Evolutionary conservation across 768 basidiomycete species (phyloP).

Genomic region (Lactarius sp.): DNA sequence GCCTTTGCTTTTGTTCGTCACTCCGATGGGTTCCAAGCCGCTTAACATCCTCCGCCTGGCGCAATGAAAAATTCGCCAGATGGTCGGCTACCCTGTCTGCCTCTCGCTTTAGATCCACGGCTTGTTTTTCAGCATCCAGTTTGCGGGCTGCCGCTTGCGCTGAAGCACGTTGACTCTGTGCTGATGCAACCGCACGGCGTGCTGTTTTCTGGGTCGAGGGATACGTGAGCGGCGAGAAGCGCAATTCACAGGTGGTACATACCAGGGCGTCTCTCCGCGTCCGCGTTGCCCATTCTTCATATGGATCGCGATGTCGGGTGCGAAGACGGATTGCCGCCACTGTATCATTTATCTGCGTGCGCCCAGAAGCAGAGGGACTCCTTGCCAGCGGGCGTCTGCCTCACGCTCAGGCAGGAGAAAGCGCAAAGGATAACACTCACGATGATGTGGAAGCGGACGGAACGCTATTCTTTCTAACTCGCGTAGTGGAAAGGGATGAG

Average conservation of each 20-base stretch:
- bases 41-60: constrained; percentile 45
- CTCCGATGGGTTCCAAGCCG: constrained; percentile 44
- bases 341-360: constrained; percentile 40
- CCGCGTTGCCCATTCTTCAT: constrained; percentile 49
- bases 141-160: constrained; percentile 25
- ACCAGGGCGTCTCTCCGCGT: constrained; percentile 45
- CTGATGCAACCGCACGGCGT: constrained; percentile 31
- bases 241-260: constrained; percentile 20
- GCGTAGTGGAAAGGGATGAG: background rate
- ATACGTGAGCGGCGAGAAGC: background rate
- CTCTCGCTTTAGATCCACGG: constrained; percentile 45
- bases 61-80: constrained; percentile 41
- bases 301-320: constrained; percentile 42
- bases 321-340: constrained; percentile 44
- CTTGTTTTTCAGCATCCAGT: constrained; percentile 32
- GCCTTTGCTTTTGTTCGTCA: constrained; percentile 40
- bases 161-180: constrained; percentile 22
- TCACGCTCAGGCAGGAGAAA: constrained; percentile 5
- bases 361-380: constrained; percentile 24
- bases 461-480: background rate
- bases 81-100: constrained; percentile 45
- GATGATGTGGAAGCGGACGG: constrained; percentile 4
- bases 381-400: constrained; percentile 1
- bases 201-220: constrained; percentile 35
- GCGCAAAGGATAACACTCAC: constrained; percentile 1